Evolutionary conservation across 768 basidiomycete genomes (phyloP), one percentile per base, ranked within the genome.

Genomic region (Paxillus ammoniavirescens): DNA sequence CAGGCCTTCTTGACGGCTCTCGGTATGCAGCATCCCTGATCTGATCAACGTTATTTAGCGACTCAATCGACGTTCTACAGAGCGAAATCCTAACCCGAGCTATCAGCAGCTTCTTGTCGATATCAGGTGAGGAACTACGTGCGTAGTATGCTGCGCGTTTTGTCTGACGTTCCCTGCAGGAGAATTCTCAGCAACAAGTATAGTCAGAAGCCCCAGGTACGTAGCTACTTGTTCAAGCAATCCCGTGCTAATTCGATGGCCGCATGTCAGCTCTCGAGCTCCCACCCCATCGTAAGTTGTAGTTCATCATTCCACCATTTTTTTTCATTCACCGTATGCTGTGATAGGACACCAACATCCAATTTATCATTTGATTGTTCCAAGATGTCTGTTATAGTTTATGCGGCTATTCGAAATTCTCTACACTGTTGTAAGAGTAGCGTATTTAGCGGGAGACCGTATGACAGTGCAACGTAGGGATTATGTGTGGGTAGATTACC

Each of bases 1-100:
- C 51, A 80, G 77, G 81, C 87, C 0, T 87, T 89, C 65, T 79
- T 86, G 45, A 64, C 73, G 35, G 78, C 74, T 14, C 71, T 90
- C 15, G 71, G 82, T 83, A 61, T 44, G 78, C 66, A 12, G 2
- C 26, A 21, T 7, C 21, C 21, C 21, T 21, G 21, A 14, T 8
- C 9, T 18, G 35, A 21, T 50, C n/a, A 37, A 30, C 18, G 30
- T n/a, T 30, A 52, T 55, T 45, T 18, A 28, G 13, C 18, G 17
- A 36, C 26, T 54, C 35, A 57, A 6, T 14, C 28, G 30, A 26
- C 2, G 14, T 28, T 30, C 42, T 60, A 49, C 50, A 81, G 79
- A 54, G 10, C 70, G 67, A 59, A 78, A 80, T 54, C 68, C 75
- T 2, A 68, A 77, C 55, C 83, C 79, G 59, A 82, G 76, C 50